Evolutionary conservation across 164 flowering plant genomes (phyloP), one percentile per base, ranked within the genome.

Genomic region (Annona squamosa): DNA sequence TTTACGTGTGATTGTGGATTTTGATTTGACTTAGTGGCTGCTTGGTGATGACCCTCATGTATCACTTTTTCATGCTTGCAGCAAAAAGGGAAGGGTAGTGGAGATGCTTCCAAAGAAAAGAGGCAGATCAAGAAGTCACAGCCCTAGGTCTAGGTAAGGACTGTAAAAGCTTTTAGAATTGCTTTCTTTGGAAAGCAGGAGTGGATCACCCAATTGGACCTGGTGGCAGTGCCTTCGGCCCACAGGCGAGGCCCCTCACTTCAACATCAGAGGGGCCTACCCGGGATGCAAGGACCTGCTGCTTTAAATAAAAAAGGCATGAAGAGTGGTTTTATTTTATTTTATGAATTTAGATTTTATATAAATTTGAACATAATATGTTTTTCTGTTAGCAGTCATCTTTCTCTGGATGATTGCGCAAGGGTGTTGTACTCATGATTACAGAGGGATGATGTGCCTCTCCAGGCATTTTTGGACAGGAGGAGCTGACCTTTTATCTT

Each of bases 71-170:
- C 72, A 44, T n/a, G 0, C 46, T 77, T 70, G 45, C 81, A 94
- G 98, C 70, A 79, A 82, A 3, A 92, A 90, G 70, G 98, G 98
- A 26, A 84, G 89, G 75, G 81, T 92, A 47, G 71, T 78, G 12
- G 97, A 92, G 77, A 17, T 74, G 10, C 44, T 43, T 45, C 72
- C 76, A 18, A 68, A 68, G 71, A 13, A 67, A 12, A 68, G 48
- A 62, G 76, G 76, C 71, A 44, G 76, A 47, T 74, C 76, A 9
- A 74, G 76, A 45, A 74, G 76, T 67, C 63, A 88, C 62, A 93
- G 98, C 74, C 98, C 98, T 65, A 83, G 92, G 12, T 86, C 84
- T 66, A 92, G 97, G 94, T 93, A 72, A 47, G 17, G 68, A 66
- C 17, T 5, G 5, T 66, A 19, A 63, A 63, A 3, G 9, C 66